Percentiles rank a stretch among this genome's conserved stretches.
Evolutionary conservation across 805 yeast genomes (phyloP).

Genomic region (Wilhelminamyces savonicus): DNA sequence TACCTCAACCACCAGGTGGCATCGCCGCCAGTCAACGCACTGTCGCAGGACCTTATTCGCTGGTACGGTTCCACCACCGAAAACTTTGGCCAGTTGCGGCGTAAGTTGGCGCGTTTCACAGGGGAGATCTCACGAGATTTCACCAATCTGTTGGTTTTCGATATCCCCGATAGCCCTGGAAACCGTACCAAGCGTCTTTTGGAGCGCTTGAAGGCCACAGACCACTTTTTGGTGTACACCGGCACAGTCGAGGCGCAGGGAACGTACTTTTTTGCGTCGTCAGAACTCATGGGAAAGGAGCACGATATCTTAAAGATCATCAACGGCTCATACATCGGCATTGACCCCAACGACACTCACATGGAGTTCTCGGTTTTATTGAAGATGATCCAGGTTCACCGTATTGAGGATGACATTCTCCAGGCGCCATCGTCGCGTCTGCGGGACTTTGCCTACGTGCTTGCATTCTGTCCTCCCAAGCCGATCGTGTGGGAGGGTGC

Average conservation of each 20-base stretch:
- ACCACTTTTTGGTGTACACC: slow-evolving; percentile 73
- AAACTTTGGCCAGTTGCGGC: slow-evolving; percentile 66
- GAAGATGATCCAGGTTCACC: slow-evolving; percentile 4
- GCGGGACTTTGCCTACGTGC: slow-evolving; percentile 49
- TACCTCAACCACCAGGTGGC: slow-evolving; percentile 67
- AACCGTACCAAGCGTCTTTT: slow-evolving; percentile 46
- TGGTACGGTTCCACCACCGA: slow-evolving; percentile 69
- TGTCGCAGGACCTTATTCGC: slow-evolving; percentile 36
- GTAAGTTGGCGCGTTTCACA: slow-evolving; percentile 77
- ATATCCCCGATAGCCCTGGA: slow-evolving; percentile 37
- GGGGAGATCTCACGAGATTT: slow-evolving; percentile 61
- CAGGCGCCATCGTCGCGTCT: no score
- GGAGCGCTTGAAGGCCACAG: slow-evolving; percentile 52
- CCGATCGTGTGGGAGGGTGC: slow-evolving; percentile 91
- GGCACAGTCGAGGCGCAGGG: slow-evolving; percentile 70
- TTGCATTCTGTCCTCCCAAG: slow-evolving; percentile 72
- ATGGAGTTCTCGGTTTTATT: slow-evolving; percentile 22
- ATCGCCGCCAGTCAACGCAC: slow-evolving; percentile 46
- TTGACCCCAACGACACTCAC: slow-evolving; percentile 20
- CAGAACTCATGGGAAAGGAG: slow-evolving; percentile 39
- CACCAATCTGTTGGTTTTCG: slow-evolving; percentile 64
- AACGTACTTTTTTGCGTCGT: slow-evolving; percentile 72
- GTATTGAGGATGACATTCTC: neutral
- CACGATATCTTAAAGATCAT: slow-evolving; percentile 32
- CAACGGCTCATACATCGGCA: slow-evolving; percentile 34